These are phyloP conservation scores for Aspergillus carlsbadensis DNA, from an alignment of 495 filamentous ascomycete genomes.

Conservation along the genomic window DNA sequence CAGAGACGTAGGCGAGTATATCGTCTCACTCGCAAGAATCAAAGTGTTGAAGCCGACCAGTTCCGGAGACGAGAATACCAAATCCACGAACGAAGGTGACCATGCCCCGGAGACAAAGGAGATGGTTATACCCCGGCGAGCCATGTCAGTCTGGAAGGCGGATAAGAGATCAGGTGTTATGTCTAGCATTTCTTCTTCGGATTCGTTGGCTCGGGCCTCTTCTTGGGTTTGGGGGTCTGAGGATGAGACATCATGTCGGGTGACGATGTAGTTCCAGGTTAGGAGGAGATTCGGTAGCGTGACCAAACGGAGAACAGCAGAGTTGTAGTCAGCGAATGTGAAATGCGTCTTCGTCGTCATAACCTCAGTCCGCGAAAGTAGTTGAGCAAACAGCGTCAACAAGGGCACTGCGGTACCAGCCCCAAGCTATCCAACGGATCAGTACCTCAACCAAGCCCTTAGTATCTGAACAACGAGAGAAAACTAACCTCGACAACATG, in stretches of 20 bases:
- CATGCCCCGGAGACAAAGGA: conserved; percentile 83
- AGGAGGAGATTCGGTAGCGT: conserved; percentile 87
- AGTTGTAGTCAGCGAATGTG: conserved; percentile 87
- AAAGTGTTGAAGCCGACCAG: conserved; percentile 36
- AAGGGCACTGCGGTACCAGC: conserved; percentile 88
- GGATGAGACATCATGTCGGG: conserved; percentile 15
- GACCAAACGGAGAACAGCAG: conserved; percentile 77
- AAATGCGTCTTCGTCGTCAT: conserved; percentile 50
- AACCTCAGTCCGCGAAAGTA: conserved; percentile 43
- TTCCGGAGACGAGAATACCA: conserved; percentile 40
- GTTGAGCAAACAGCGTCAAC: conserved; percentile 70
- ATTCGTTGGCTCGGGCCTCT: conserved; percentile 8
- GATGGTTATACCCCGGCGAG: conserved; percentile 55
- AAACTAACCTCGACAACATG: conserved; percentile 74
- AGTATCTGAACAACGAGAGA: not conserved
- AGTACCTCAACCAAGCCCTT: not conserved
- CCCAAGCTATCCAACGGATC: conserved; percentile 64
- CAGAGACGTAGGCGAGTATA: conserved; percentile 82
- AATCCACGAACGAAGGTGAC: conserved; percentile 64
- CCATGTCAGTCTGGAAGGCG: conserved; percentile 61
- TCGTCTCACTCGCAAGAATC: conserved; percentile 88
- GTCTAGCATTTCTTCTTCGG: conserved; percentile 68
- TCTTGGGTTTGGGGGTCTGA: not conserved
- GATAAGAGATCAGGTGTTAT: conserved; percentile 62
- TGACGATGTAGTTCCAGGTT: conserved; percentile 59